Evolutionary conservation across 2,329 filamentous ascomycete genomes (phyloP), one percentile per base, ranked within the genome.

Genomic region (Chrysoporthe cubensis): DNA sequence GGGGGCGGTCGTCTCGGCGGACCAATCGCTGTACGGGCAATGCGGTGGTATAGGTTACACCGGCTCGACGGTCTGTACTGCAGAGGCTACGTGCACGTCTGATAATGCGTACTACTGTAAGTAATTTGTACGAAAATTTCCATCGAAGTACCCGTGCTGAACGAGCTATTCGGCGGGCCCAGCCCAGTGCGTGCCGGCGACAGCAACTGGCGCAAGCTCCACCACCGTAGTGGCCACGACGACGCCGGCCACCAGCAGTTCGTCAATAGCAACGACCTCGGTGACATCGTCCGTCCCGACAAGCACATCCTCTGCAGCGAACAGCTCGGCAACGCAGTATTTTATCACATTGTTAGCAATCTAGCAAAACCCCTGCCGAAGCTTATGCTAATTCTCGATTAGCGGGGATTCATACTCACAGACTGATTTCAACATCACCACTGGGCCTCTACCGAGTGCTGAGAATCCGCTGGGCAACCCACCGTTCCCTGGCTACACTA

Each of bases 401-500:
- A 85, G 84, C 71, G 87, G 87, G 54, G 85, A 89, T 72, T 88
- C 85, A 2, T 89, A 88, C 76, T 85, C 85, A 1, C 82, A 84
- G 69, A 88, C 85, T 2, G 84, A 83, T 54, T 90, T 90, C 78
- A 77, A 87, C 71, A 74, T 83, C 59, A 46, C 59, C 43, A 78
- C 76, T 46, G 77, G 77, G 26, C 76, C 79, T 1, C 84, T 87
- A 66, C 86, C 88, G 13, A 82, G 79, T n/a, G 69, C 78, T 4
- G 75, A 77, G 6, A 87, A 88, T 72, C 87, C 88, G 0, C 78
- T 90, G 70, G 88, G 88, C 11, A 90, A 90, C 76, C 88, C 88
- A 0, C 60, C 78, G 1, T 84, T 84, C 57, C 83, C 82, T 0
- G 81, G 83, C n/a, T 82, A 76, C 69, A 84, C 84, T 9, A 79